Evolutionary conservation across 306 rosid species (phyloP), one percentile per base, ranked within the genome.

Genomic region (Oemleria cerasiformis): DNA sequence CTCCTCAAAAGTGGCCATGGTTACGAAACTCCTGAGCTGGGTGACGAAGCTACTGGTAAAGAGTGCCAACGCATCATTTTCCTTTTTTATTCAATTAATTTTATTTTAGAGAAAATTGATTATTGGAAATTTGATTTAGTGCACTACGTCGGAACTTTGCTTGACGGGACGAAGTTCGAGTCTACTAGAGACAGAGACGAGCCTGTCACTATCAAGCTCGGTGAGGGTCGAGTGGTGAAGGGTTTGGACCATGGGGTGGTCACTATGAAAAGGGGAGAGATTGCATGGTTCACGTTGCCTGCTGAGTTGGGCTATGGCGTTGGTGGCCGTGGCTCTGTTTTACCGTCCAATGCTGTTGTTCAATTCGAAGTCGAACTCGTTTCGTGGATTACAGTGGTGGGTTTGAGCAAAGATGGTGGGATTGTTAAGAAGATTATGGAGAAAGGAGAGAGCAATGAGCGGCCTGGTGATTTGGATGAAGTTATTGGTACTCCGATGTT

Each of bases 261-360:
- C 55, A 84, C 89, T 56, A 87, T 90, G 96, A 82, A 79, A 64
- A 82, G 72, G 68, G 92, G 88, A 21, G 96, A 90, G 83, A 65
- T 77, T 12, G 81, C 91, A 20, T 67, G 82, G 82, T 87, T 87
- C 80, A 87, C 90, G 17, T 67, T 87, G 45, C 79, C 88, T 55
- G 68, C 76, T 45, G 86, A 80, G 67, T 44, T 73, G 13, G 74
- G 72, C 20, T 71, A 68, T 44, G 76, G 77, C 20, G 36, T 47
- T 2, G 21, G 23, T 44, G 78, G 80, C 45, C 42, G 30, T 36
- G 61, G 17, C 4, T 65, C 9, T 12, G 73, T 43, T 8, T 55
- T 81, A 74, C 77, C 77, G 36, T 77, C 75, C 53, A 63, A 73
- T 68, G 73, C 80, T 0, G 78, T 69, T 20, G 55, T 73, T 50